Evolutionary conservation across 2,329 filamentous ascomycete genomes (phyloP).

Genomic region (Pestalotiopsis sp.): DNA sequence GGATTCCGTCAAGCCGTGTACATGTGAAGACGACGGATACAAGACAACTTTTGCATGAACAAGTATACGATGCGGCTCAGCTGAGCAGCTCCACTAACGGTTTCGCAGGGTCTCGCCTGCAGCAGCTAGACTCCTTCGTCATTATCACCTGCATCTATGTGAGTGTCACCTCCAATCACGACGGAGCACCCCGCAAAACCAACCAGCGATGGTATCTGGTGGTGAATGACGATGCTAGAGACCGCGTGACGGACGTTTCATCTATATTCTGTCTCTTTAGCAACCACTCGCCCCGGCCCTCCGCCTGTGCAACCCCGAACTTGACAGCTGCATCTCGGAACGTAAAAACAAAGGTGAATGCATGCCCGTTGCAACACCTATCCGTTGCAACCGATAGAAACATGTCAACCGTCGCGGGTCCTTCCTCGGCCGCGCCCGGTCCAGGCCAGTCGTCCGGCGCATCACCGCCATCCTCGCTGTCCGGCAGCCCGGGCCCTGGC

Average conservation of each 20-base stretch:
- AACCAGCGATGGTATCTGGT: not conserved
- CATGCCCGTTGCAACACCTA: not conserved
- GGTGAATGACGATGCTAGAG: not conserved
- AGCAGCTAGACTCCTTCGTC: not conserved
- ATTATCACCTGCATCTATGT: not conserved
- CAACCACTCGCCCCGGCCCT: not conserved
- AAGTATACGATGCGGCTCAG: not conserved
- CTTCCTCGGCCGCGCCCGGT: not conserved
- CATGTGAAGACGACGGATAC: not conserved
- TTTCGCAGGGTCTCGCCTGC: not conserved
- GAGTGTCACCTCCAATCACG: conserved; percentile 7
- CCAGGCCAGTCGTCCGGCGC: not conserved
- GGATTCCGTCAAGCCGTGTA: not conserved
- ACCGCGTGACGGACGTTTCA: not conserved
- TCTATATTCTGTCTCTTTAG: not conserved
- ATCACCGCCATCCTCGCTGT: not conserved
- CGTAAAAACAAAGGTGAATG: not conserved
- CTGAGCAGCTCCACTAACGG: not conserved
- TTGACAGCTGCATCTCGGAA: not conserved
- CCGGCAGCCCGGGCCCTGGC: not conserved
- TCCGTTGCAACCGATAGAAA: not conserved
- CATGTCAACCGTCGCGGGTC: not conserved
- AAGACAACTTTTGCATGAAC: no score
- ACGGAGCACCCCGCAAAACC: not conserved
- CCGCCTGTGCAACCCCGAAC: not conserved